Evolutionary conservation across 2,329 filamentous ascomycete species (phyloP).

Genomic region (Curvularia verruculosa): DNA sequence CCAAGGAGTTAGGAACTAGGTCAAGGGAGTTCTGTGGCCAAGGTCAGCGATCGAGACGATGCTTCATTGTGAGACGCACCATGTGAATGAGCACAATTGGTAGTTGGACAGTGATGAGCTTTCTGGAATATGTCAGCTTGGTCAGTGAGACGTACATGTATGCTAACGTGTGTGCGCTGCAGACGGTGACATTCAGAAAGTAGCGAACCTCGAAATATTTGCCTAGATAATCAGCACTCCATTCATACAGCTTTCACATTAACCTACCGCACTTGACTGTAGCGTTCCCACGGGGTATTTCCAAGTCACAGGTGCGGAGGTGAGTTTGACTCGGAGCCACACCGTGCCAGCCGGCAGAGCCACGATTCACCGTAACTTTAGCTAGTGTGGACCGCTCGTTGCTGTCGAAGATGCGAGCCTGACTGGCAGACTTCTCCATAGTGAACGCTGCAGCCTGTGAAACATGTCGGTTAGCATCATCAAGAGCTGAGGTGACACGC

Average conservation of each 20-base stretch:
- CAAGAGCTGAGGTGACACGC: background rate
- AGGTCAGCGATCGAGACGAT: background rate
- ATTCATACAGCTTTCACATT: background rate
- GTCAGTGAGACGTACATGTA: background rate
- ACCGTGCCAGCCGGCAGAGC: slow-evolving; percentile 55
- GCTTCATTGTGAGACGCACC: slow-evolving; percentile 34
- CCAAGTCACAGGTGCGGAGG: slow-evolving; percentile 57
- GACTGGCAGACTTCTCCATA: slow-evolving; percentile 56
- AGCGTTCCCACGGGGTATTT: slow-evolving; percentile 58
- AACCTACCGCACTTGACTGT: slow-evolving; percentile 57
- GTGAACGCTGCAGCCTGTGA: slow-evolving; percentile 56
- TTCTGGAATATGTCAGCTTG: slow-evolving; percentile 44
- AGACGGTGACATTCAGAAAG: slow-evolving; percentile 59
- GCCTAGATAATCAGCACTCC: slow-evolving; percentile 38
- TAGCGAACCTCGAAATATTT: slow-evolving; percentile 64
- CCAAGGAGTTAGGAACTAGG: slow-evolving; percentile 61
- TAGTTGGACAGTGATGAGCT: slow-evolving; percentile 59
- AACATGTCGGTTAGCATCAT: slow-evolving; percentile 28
- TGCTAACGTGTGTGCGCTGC: slow-evolving; percentile 51
- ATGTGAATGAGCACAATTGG: slow-evolving; percentile 64
- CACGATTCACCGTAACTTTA: slow-evolving; percentile 52
- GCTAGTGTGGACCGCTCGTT: slow-evolving; percentile 58
- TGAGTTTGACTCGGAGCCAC: slow-evolving; percentile 55
- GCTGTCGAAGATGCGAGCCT: slow-evolving; percentile 60
- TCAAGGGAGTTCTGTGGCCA: slow-evolving; percentile 58